Evolutionary conservation across 257 asterid genomes (phyloP), one percentile per base, ranked within the genome.

Genomic region (Capsicum pubescens): DNA sequence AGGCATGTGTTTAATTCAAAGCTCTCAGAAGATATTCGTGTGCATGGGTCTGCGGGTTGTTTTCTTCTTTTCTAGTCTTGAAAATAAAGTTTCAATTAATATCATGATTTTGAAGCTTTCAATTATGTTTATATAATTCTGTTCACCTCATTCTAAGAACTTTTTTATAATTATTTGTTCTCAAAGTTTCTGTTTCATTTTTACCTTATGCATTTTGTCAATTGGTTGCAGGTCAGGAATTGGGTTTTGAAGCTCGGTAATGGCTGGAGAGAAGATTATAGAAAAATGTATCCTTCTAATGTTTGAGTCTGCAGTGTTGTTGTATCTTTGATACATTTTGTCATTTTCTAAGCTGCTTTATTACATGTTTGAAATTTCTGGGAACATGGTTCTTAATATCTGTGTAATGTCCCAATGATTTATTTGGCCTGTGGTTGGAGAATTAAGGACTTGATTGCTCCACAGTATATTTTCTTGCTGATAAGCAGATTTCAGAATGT

Each of bases 201-300:
- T 76, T 26, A 76, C 81, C 64, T 76, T 52, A 14, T 52, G 48
- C 64, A 52, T 67, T 63, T 81, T 58, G 36, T n/a, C 52, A 35
- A 48, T 76, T 87, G 74, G 13, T 83, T 76, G 84, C 82, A 87
- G 92, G 90, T 82, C 21, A 39, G 90, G 83, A 81, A 44, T 63
- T 86, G 84, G n/a, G 59, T 59, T 52, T 87, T 83, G 90, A 86
- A 88, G 88, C 83, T 87, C 54, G 64, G 84, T 46, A 55, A 92
- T 93, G 97, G 84, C 93, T 2, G 93, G 88, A 69, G 91, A 89
- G 89, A 93, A 93, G 91, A 89, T 88, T 69, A 83, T 78, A 15
- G 91, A 89, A 81, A 90, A 91, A 72, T 26, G 97, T 93, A 92
- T 84, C 81, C 84, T 82, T 7, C 58, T 83, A 58, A 21, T 61